Evolutionary conservation across 2,329 filamentous ascomycete genomes (phyloP).

Genomic region (Fusarium papillatum): DNA sequence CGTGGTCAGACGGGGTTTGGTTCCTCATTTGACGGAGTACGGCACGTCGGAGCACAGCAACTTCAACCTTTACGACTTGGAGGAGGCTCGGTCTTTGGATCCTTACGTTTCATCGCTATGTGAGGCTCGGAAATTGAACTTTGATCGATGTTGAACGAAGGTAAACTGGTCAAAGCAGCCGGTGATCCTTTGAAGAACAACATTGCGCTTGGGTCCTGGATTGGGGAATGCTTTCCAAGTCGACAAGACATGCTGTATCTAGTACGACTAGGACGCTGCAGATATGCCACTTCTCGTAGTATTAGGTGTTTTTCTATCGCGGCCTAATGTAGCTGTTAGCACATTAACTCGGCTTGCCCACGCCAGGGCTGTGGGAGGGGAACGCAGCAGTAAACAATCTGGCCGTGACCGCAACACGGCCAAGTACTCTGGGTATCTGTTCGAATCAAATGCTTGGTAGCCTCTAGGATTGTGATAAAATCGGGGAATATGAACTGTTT

Average conservation of each 20-base stretch:
- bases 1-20: neutral
- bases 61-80: neutral
- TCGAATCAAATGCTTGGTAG: rapidly evolving
- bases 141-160: neutral
- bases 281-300: neutral
- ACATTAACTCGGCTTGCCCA: neutral
- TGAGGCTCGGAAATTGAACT: neutral
- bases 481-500: neutral
- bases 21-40: neutral
- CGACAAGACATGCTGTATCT: neutral
- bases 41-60: neutral
- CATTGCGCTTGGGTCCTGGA: neutral
- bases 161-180: neutral
- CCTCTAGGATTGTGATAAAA: rapidly evolving
- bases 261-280: neutral
- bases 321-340: neutral
- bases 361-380: neutral
- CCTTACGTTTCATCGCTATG: neutral
- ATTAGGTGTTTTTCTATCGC: neutral
- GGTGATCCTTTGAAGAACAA: neutral
- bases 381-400: neutral
- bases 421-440: neutral
- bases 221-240: neutral
- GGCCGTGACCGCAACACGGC: neutral
- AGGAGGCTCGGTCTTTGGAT: neutral